These are phyloP conservation scores for Trichoderma koningii DNA, from an alignment of 2,329 filamentous ascomycete species.

Conservation along the genomic window DNA sequence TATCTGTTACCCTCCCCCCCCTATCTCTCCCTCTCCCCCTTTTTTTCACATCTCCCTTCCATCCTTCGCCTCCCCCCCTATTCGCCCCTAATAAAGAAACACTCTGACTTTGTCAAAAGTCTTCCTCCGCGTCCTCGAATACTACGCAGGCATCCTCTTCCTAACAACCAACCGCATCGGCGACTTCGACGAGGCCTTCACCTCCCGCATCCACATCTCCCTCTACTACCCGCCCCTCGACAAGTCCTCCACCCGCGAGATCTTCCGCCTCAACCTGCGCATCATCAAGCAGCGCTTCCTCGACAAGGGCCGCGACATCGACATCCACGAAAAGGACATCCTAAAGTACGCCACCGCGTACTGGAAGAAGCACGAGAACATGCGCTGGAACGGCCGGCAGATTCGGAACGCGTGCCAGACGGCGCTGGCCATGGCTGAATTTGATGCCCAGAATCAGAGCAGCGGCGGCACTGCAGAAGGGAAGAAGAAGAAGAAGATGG, in stretches of 20 bases:
- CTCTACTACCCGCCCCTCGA: conserved; percentile 35
- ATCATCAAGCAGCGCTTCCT: conserved; percentile 31
- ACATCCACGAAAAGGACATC: background rate
- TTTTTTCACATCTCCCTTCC: no score
- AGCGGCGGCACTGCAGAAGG: no score
- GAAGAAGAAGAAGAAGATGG: no score
- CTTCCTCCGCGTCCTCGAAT: conserved; percentile 42
- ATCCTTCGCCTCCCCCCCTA: no score
- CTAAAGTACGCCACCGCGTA: background rate
- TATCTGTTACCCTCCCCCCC: no score
- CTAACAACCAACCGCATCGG: conserved; percentile 42
- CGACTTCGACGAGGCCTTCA: conserved; percentile 42
- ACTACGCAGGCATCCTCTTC: conserved; percentile 42
- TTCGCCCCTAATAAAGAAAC: background rate
- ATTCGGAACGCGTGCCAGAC: conserved; percentile 31
- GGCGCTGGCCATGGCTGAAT: conserved; percentile 39
- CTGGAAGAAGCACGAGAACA: conserved; percentile 8
- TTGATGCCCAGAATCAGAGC: conserved; percentile 33
- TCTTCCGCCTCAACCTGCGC: conserved; percentile 29
- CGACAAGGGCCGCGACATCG: background rate
- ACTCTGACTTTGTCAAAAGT: conserved; percentile 30
- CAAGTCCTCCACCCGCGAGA: background rate
- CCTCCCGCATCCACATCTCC: conserved; percentile 41
- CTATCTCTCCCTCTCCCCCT: no score
- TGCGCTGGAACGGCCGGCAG: conserved; percentile 30